Evolutionary conservation across 1,284 basidiomycete genomes (phyloP), one percentile per base, ranked within the genome.

Genomic region (Ustilago trichophora): DNA sequence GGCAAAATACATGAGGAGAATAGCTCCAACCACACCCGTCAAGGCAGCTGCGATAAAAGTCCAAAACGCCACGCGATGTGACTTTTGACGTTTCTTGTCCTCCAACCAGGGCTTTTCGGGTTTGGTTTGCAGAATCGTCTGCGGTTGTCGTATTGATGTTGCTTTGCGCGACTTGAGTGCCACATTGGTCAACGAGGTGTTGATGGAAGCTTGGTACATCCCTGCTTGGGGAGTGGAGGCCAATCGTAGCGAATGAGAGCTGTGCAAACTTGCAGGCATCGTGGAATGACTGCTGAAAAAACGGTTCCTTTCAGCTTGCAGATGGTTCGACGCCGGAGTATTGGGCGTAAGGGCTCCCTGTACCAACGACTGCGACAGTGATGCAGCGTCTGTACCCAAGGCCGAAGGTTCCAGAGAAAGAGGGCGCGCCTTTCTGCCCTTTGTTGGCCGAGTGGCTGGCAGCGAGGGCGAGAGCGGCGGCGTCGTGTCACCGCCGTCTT

Each of bases 81-180:
- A 43, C 13, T 16, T 40, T 6, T 19, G 19, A 13, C 67, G 56
- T 26, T 60, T 32, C 49, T 56, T 65, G 46, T 36, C 34, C 6
- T 54, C 32, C 12, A 56, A 32, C 70, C 70, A 73, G 11, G 70
- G 70, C 53, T 73, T 73, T 21, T 42, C 36, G 0, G 32, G 19
- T 35, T 27, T 12, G 22, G 41, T 42, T 2, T 31, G 38, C 0
- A 31, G 12, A 16, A 8, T n/a, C 18, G 12, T 6, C 44, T 22
- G 6, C 36, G 37, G 32, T n/a, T n/a, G n/a, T n/a, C 42, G 47
- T 26, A 29, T 34, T 6, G 40, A 48, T 19, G 44, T 32, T 13
- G 48, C 36, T 32, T 46, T 52, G 42, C 56, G 56, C 19, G 31
- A 45, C 10, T 21, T 18, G 10, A 59, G 56, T n/a, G 49, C 56